These are phyloP conservation scores for Raphanus sativus DNA, from an alignment of 345 rosid genomes.

Conservation along the genomic window DNA sequence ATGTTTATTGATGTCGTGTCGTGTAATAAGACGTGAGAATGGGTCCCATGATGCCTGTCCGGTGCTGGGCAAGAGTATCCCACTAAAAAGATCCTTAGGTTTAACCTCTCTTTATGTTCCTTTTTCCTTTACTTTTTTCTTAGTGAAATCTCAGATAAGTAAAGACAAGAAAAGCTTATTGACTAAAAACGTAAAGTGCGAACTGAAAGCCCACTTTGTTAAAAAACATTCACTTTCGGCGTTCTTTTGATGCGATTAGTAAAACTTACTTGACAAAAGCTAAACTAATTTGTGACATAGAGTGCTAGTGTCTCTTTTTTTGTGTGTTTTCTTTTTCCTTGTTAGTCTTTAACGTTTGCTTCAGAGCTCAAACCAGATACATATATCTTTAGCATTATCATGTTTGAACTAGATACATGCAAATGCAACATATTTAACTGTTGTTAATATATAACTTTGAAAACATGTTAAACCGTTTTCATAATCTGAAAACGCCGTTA, in stretches of 20 bases:
- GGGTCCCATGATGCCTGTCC: conserved; percentile 56
- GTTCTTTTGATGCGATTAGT: conserved; percentile 1
- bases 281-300: neutral
- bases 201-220: conserved; percentile 28
- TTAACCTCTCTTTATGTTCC: conserved; percentile 37
- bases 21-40: conserved; percentile 41
- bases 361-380: neutral
- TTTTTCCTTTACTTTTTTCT: conserved; percentile 19
- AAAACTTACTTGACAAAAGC: conserved; percentile 3
- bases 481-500: neutral
- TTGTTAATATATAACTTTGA: neutral
- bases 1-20: conserved; percentile 18
- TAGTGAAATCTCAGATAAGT: conserved; percentile 39
- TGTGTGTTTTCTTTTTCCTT: neutral
- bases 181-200: conserved; percentile 12
- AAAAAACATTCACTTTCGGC: conserved; percentile 26
- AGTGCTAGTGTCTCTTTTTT: neutral
- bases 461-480: neutral
- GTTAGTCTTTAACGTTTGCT: neutral
- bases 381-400: neutral
- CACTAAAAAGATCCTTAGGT: conserved; percentile 47
- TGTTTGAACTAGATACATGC: neutral
- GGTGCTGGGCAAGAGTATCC: conserved; percentile 66
- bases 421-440: neutral
- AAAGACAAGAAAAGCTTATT: conserved; percentile 24